phyloP scores from a whole-genome alignment of 208 protist genomes.

The Lotmaria passim region DNA sequence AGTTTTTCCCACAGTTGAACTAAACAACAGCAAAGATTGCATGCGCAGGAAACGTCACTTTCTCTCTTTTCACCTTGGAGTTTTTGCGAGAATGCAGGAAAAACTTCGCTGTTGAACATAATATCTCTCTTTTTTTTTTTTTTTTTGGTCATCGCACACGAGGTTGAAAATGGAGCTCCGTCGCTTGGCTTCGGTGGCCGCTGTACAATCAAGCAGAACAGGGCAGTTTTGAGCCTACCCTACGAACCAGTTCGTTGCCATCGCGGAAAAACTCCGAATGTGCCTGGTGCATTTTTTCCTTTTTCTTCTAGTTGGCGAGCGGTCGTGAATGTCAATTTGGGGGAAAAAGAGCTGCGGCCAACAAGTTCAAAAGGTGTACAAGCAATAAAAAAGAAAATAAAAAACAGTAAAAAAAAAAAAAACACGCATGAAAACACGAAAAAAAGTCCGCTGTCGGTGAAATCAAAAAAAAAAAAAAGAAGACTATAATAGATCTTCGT shows the following conservation, averaged over 20 bases:
- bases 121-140: not conserved
- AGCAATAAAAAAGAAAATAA: constrained; percentile 9
- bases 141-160: not conserved
- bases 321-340: not conserved
- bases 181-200: too few species aligned
- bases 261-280: too few species aligned
- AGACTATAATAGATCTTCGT: too few species aligned
- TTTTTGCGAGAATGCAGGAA: too few species aligned
- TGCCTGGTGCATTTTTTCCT: not conserved
- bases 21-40: not conserved
- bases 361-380: not conserved
- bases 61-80: not conserved
- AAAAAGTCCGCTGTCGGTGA: not conserved
- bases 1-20: too few species aligned
- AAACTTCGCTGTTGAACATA: too few species aligned
- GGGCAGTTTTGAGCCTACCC: too few species aligned
- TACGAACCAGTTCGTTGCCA: too few species aligned
- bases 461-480: constrained; percentile 24
- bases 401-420: not conserved
- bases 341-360: not conserved
- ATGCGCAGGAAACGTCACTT: not conserved
- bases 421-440: not conserved
- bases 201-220: too few species aligned
- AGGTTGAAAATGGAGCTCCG: too few species aligned
- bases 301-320: not conserved